Evolutionary conservation across 148 eudicot genomes (phyloP).

Genomic region (Diospyros kaki): DNA sequence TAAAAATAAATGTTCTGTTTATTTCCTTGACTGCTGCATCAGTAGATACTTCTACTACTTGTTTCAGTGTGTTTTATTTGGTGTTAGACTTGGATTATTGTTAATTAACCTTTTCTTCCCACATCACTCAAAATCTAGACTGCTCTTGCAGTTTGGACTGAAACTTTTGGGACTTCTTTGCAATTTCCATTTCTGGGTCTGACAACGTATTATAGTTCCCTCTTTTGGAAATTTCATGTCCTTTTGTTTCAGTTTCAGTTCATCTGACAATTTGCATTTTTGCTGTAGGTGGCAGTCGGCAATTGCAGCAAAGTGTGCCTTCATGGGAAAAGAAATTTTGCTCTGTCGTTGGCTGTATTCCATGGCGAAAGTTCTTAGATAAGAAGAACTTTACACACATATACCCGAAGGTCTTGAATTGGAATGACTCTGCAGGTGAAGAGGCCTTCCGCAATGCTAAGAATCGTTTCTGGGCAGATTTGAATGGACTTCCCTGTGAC

Average conservation of each 20-base stretch:
- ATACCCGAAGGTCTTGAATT: conserved; percentile 42
- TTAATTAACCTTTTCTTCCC: neutral
- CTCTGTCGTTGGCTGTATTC: conserved; percentile 40
- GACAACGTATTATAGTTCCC: neutral
- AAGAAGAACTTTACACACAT: conserved; percentile 41
- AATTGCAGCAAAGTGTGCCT: conserved; percentile 20
- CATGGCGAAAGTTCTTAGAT: conserved; percentile 52
- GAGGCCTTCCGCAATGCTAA: conserved; percentile 66
- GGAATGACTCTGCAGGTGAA: conserved; percentile 71
- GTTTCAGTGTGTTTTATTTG: neutral
- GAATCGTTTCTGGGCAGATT: conserved; percentile 51
- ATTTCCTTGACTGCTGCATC: neutral
- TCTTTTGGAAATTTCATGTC: neutral
- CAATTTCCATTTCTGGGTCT: neutral
- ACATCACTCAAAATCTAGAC: neutral
- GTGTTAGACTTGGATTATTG: neutral
- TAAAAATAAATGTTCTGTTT: neutral
- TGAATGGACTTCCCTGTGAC: conserved; percentile 49
- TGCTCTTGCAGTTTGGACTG: neutral
- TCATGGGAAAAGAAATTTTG: conserved; percentile 70
- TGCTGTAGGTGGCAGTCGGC: conserved; percentile 32
- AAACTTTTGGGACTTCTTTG: neutral
- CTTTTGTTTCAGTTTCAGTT: neutral
- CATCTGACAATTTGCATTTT: neutral
- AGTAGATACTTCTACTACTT: neutral